Conservation (phyloP, 1,284 basidiomycete genomes). For the Neolentinus lepideus region DNA sequence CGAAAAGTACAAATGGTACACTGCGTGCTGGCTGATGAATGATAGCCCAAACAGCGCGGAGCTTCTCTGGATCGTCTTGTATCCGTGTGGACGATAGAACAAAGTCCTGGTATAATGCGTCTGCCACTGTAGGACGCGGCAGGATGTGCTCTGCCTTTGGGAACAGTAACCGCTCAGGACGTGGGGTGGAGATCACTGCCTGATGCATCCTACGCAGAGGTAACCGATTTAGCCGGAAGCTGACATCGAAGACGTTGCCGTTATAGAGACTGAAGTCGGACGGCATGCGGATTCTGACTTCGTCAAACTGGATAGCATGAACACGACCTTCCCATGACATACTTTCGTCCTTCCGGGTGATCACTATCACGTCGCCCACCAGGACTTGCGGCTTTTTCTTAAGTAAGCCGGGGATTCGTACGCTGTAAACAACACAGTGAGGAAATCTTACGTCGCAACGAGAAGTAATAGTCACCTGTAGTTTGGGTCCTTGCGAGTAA, state of each 20-base stretch:
- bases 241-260: slow-evolving; percentile 38
- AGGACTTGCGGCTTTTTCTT: background rate
- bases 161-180: slow-evolving; percentile 33
- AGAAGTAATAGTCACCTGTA: too few relatives aligned
- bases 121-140: slow-evolving; percentile 13
- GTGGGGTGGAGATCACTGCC: slow-evolving; percentile 30
- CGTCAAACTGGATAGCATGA: slow-evolving; percentile 29
- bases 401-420: background rate
- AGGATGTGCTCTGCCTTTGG: slow-evolving; percentile 17
- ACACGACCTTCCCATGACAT: slow-evolving; percentile 33
- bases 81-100: slow-evolving; percentile 28
- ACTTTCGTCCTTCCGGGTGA: background rate
- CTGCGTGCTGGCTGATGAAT: slow-evolving; percentile 35
- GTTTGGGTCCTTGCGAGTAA: background rate
- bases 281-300: slow-evolving; percentile 37
- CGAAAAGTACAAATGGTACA: slow-evolving; percentile 46
- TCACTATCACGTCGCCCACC: background rate
- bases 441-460: too few relatives aligned
- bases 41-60: slow-evolving; percentile 40
- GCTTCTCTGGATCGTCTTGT: slow-evolving; percentile 34
- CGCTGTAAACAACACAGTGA: background rate
- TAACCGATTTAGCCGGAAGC: slow-evolving; percentile 41
- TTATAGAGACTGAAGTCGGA: slow-evolving; percentile 33
- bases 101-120: slow-evolving; percentile 16
- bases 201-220: slow-evolving; percentile 45